These are phyloP conservation scores for Xerophyta viscosa DNA, from an alignment of 106 monocot genomes.

Conservation along the genomic window DNA sequence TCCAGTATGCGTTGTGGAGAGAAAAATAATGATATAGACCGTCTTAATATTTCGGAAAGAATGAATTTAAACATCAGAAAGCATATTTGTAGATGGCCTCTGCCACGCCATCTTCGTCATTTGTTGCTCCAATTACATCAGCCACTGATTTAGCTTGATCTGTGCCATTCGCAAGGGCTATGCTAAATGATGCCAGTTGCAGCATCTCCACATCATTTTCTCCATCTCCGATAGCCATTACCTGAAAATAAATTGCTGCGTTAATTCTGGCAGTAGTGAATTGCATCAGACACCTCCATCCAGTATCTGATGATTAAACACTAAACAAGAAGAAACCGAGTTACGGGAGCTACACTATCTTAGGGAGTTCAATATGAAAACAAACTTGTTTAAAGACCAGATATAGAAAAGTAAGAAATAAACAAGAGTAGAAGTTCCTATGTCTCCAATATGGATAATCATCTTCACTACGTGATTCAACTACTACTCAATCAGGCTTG, in stretches of 20 bases:
- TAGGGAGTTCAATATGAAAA: too few relatives aligned
- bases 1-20: too few relatives aligned
- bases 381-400: too few relatives aligned
- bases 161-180: conserved; percentile 81
- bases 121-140: conserved; percentile 62
- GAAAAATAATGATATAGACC: background rate
- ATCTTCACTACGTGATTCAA: too few relatives aligned
- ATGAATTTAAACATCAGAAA: background rate
- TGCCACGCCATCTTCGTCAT: conserved; percentile 93
- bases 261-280: background rate
- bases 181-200: conserved; percentile 64
- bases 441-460: too few relatives aligned
- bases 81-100: conserved; percentile 33
- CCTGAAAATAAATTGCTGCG: conserved; percentile 8
- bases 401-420: too few relatives aligned
- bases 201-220: conserved; percentile 97
- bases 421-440: too few relatives aligned
- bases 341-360: too few relatives aligned
- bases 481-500: too few relatives aligned
- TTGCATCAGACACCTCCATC: background rate
- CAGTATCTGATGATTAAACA: too few relatives aligned
- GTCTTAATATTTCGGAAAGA: background rate
- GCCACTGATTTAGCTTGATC: conserved; percentile 81
- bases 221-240: conserved; percentile 94
- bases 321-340: too few relatives aligned